phyloP scores from a whole-genome alignment of 768 basidiomycete genomes.

The Pisolithus microcarpus region DNA sequence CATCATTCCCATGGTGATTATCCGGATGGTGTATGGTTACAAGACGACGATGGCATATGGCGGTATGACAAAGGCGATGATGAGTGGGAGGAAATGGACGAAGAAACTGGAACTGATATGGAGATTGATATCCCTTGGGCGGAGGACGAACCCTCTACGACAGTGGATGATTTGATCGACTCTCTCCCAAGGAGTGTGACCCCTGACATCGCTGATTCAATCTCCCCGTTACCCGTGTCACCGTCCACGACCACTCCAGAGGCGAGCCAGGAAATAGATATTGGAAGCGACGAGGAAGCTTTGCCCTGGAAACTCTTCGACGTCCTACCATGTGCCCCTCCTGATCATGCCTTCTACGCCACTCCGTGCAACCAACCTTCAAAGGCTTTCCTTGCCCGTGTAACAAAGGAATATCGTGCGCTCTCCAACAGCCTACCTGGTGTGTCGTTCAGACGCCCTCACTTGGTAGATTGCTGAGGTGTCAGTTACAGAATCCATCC shows the following conservation, averaged over 20 bases:
- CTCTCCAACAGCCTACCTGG: conserved; percentile 78
- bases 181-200: conserved; percentile 10
- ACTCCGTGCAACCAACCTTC: conserved; percentile 56
- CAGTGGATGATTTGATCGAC: conserved; percentile 12
- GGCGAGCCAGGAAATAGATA: conserved; percentile 23
- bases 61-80: conserved; percentile 27
- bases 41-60: conserved; percentile 35
- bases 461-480: not conserved
- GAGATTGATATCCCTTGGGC: conserved; percentile 28
- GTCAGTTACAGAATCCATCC: conserved; percentile 58
- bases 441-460: conserved; percentile 26
- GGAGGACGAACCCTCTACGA: conserved; percentile 16
- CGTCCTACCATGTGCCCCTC: conserved; percentile 64
- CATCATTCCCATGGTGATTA: conserved; percentile 35
- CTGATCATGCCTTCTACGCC: conserved; percentile 75
- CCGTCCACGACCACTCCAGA: conserved; percentile 27
- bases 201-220: conserved; percentile 15
- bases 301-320: conserved; percentile 76
- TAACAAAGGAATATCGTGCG: conserved; percentile 78
- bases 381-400: conserved; percentile 66
- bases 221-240: conserved; percentile 20
- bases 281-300: conserved; percentile 31
- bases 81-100: conserved; percentile 35
- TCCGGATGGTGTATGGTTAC: conserved; percentile 35
- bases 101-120: conserved; percentile 31